phyloP scores from a whole-genome alignment of 2,329 filamentous ascomycete species.

The Fulvia fulva region DNA sequence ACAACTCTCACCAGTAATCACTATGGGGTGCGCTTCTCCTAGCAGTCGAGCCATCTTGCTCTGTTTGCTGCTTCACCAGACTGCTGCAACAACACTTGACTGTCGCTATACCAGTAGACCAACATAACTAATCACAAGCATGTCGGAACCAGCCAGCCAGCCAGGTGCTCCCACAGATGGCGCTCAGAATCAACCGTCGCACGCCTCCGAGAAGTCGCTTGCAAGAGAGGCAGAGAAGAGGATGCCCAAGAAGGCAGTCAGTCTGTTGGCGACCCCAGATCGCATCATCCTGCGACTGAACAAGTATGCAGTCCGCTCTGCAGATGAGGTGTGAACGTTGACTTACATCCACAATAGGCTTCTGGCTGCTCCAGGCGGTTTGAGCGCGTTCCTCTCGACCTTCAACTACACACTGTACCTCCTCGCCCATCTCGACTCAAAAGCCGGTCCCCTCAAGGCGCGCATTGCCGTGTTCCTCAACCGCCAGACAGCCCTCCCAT shows the following conservation, averaged over 20 bases:
- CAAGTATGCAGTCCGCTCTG: constrained; percentile 37
- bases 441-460: constrained; percentile 33
- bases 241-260: constrained; percentile 26
- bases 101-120: neutral
- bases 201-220: constrained; percentile 29
- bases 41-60: neutral
- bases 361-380: constrained; percentile 42
- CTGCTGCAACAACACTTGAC: neutral
- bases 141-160: constrained; percentile 37
- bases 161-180: constrained; percentile 36
- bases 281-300: constrained; percentile 41
- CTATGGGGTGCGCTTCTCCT: neutral
- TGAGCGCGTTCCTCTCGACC: constrained; percentile 44
- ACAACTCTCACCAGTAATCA: neutral
- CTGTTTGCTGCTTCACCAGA: neutral
- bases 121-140: constrained; percentile 12
- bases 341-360: constrained; percentile 31
- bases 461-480: constrained; percentile 35
- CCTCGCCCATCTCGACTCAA: constrained; percentile 41
- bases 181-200: constrained; percentile 29
- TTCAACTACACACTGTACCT: constrained; percentile 47
- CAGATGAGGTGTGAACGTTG: neutral
- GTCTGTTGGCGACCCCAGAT: constrained; percentile 35
- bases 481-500: constrained; percentile 18
- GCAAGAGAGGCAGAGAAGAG: constrained; percentile 29